Percentiles rank a stretch among this genome's conserved stretches.
Conservation (phyloP, 2,329 filamentous ascomycete species). For the Orbilia javanica region DNA sequence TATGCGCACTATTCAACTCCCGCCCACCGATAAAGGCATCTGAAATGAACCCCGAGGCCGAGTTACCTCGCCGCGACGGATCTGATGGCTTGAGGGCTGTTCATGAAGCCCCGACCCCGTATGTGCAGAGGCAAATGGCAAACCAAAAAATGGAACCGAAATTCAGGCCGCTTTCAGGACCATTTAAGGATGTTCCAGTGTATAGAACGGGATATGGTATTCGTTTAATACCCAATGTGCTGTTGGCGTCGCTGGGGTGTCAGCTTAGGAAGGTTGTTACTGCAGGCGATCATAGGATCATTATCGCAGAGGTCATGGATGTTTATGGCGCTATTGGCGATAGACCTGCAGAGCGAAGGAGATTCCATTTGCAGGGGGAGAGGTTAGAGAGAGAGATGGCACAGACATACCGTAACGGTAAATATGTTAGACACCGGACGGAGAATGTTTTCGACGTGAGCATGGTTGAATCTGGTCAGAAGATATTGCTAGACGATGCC, state of each 20-base stretch:
- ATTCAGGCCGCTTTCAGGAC: conserved; percentile 32
- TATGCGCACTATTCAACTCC: conserved; percentile 35
- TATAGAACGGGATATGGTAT: conserved; percentile 47
- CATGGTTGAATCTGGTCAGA: conserved; percentile 37
- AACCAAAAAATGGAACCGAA: conserved; percentile 44
- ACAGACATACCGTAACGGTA: conserved; percentile 56
- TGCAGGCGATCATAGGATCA: conserved; percentile 43
- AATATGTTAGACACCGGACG: conserved; percentile 51
- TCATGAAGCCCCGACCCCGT: neutral
- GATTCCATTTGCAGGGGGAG: conserved; percentile 49
- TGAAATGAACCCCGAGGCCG: neutral
- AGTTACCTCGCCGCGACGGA: neutral
- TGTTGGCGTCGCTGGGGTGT: conserved; percentile 39
- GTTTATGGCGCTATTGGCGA: conserved; percentile 51
- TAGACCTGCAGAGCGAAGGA: conserved; percentile 38
- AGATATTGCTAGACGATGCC: conserved; percentile 43
- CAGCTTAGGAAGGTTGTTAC: conserved; percentile 46
- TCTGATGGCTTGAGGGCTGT: conserved; percentile 22
- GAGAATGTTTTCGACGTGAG: conserved; percentile 55
- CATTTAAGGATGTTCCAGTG: conserved; percentile 49
- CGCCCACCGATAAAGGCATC: conserved; percentile 22
- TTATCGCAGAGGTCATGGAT: conserved; percentile 55
- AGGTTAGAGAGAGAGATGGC: conserved; percentile 53
- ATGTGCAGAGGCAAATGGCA: conserved; percentile 8
- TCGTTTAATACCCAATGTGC: conserved; percentile 47